Evolutionary conservation across 257 asterid species (phyloP).

Genomic region (Dorcoceras hygrometricum): DNA sequence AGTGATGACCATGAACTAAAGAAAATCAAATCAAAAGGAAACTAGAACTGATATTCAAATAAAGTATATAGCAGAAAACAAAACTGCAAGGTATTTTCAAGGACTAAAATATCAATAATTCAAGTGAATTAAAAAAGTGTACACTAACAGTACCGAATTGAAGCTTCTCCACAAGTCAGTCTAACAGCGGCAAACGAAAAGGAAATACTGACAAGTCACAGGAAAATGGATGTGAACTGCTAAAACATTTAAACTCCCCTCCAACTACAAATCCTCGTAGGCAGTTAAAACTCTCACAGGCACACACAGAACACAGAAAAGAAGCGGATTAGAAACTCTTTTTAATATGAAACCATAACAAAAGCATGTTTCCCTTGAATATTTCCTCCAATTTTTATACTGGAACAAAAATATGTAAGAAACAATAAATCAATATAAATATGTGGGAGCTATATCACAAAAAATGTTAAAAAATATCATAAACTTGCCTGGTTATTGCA

Average conservation of each 20-base stretch:
- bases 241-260: too few relatives aligned
- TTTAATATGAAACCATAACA: slow-evolving; percentile 3
- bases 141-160: slow-evolving; percentile 1
- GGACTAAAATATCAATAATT: not conserved
- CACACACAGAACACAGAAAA: too few relatives aligned
- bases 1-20: not conserved
- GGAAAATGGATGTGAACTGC: too few relatives aligned
- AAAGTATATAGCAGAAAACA: not conserved
- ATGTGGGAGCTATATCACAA: not conserved
- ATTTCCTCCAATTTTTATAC: slow-evolving; percentile 2
- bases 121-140: not conserved
- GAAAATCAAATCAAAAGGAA: not conserved
- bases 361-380: not conserved
- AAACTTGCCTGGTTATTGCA: slow-evolving; percentile 86
- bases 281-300: too few relatives aligned
- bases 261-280: too few relatives aligned
- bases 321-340: too few relatives aligned
- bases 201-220: not conserved
- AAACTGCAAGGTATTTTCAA: not conserved
- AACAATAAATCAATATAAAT: not conserved
- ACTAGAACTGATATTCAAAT: not conserved
- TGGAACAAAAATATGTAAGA: not conserved
- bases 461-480: slow-evolving; percentile 8
- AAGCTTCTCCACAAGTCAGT: not conserved
- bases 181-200: not conserved